These are phyloP conservation scores for Phytophthora pseudosyringae DNA, from an alignment of 352 stramenopile species.

Conservation along the genomic window DNA sequence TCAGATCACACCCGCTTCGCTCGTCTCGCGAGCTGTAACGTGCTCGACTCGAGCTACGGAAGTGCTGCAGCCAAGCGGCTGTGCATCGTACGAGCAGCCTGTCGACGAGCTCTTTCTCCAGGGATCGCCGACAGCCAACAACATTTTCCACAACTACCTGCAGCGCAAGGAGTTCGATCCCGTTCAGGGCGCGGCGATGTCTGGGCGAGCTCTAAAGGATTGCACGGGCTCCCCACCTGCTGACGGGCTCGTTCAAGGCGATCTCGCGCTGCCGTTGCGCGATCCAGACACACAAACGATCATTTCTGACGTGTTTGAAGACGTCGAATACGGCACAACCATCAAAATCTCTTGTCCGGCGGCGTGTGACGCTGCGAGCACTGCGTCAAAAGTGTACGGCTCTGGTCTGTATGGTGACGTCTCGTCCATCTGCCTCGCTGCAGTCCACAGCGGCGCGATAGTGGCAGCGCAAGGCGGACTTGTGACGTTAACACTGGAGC, in stretches of 20 bases:
- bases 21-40: constrained; percentile 67
- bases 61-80: constrained; percentile 92
- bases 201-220: constrained; percentile 83
- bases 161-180: constrained; percentile 51
- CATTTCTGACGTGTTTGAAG: constrained; percentile 68
- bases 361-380: constrained; percentile 44
- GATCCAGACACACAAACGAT: constrained; percentile 24
- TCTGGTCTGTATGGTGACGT: constrained; percentile 87
- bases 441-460: constrained; percentile 90
- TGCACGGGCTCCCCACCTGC: constrained; percentile 92
- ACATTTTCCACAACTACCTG: constrained; percentile 95
- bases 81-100: constrained; percentile 93
- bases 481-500: constrained; percentile 76
- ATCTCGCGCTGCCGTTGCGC: constrained; percentile 50
- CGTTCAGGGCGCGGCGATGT: constrained; percentile 53
- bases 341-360: constrained; percentile 85
- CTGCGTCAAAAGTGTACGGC: constrained; percentile 55
- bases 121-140: constrained; percentile 75
- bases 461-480: constrained; percentile 47
- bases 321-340: constrained; percentile 88
- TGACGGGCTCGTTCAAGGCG: constrained; percentile 81
- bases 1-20: constrained; percentile 71
- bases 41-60: constrained; percentile 86
- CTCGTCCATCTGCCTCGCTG: constrained; percentile 91
- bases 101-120: constrained; percentile 90